These are phyloP conservation scores for Chaetomium globosum DNA, from an alignment of 2,329 filamentous ascomycete genomes.

Conservation along the genomic window DNA sequence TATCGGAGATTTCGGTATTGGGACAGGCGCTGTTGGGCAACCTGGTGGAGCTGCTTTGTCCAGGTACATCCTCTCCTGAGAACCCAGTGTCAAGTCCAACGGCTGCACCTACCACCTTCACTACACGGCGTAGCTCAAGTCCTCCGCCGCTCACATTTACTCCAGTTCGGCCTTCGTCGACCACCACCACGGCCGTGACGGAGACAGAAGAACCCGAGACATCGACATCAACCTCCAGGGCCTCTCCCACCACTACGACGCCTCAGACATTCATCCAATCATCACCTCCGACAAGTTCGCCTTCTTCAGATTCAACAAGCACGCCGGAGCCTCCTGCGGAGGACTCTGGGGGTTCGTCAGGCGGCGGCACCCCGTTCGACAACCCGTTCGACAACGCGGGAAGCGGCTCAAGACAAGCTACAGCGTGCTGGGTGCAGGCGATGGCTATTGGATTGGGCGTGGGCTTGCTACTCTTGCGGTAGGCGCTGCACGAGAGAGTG, in stretches of 20 bases:
- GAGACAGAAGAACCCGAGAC: constrained; percentile 8
- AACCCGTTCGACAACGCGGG: background rate
- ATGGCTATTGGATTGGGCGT: background rate
- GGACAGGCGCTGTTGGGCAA: constrained; percentile 44
- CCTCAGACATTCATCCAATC: constrained; percentile 8
- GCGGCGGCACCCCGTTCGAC: constrained; percentile 40
- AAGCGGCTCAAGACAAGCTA: constrained; percentile 10
- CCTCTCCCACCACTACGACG: constrained; percentile 2
- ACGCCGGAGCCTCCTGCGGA: constrained; percentile 1
- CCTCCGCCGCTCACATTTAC: constrained; percentile 25
- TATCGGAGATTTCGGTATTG: constrained; percentile 42
- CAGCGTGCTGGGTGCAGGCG: background rate
- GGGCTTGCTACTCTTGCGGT: constrained; percentile 20
- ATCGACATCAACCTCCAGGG: constrained; percentile 3
- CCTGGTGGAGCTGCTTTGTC: constrained; percentile 45
- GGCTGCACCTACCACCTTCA: constrained; percentile 7
- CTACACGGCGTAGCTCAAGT: constrained; percentile 11
- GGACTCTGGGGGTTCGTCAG: background rate
- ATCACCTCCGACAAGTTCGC: background rate
- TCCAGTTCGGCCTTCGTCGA: constrained; percentile 26
- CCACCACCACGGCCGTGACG: constrained; percentile 17
- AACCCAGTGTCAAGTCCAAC: constrained; percentile 9
- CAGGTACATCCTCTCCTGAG: constrained; percentile 18
- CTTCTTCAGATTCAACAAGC: constrained; percentile 1
- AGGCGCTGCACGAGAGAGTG: background rate